A percentile compares a stretch with the other conserved stretches of the same genome.
These are phyloP conservation scores for Aspergillus ostianus DNA, from an alignment of 495 filamentous ascomycete species.

Conservation along the genomic window DNA sequence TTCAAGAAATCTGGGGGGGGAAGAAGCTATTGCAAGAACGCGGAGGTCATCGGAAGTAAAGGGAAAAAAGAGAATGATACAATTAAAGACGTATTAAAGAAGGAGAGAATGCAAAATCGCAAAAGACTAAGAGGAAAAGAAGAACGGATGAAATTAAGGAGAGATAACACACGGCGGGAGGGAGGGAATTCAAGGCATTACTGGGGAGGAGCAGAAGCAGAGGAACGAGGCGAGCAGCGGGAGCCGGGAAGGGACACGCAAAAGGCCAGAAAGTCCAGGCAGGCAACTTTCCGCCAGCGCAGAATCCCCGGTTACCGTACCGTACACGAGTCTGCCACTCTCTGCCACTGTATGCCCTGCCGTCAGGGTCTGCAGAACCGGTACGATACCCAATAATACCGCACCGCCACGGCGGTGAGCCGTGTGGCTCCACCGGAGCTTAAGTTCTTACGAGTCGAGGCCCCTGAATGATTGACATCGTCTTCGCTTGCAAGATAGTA, in stretches of 20 bases:
- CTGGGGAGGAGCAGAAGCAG: conserved; percentile 7
- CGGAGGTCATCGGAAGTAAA: conserved; percentile 17
- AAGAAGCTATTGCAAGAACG: conserved; percentile 15
- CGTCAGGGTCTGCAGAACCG: conserved; percentile 2
- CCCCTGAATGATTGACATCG: conserved; percentile 19
- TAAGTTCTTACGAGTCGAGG: conserved; percentile 6
- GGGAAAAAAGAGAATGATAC: conserved; percentile 2
- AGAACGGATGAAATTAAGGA: not conserved
- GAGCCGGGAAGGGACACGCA: not conserved
- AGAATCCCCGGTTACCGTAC: not conserved
- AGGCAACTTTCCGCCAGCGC: no score
- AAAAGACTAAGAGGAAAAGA: not conserved
- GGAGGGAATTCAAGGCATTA: conserved; percentile 19
- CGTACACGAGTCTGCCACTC: not conserved
- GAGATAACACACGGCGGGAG: not conserved
- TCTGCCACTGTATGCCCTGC: no score
- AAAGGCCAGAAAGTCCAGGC: not conserved
- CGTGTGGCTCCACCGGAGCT: conserved; percentile 19
- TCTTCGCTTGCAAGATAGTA: conserved; percentile 11
- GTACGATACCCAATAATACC: conserved; percentile 9
- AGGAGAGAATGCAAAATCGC: not conserved
- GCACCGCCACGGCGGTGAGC: conserved; percentile 21
- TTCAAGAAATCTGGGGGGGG: conserved; percentile 4
- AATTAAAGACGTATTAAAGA: not conserved
- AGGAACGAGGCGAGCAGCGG: not conserved